Base-by-base conservation (phyloP, 495 filamentous ascomycete genomes). In the Aspergillus egyptiacus region DNA sequence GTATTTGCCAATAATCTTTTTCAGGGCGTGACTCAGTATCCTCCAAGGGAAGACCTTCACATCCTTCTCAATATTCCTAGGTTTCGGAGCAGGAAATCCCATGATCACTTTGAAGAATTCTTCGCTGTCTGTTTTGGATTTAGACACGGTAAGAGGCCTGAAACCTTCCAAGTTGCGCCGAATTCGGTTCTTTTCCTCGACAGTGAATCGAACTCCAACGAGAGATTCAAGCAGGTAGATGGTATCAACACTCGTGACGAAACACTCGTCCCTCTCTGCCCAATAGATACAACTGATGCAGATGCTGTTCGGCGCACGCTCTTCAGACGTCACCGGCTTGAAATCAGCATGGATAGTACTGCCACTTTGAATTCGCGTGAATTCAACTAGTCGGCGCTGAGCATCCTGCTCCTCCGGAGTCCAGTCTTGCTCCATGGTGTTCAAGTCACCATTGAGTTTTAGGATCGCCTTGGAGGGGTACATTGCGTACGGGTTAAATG, bases 1-100 rank as follows among this genome's bases (percentile, higher is more conserved):
- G 68, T 97, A 98, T 90, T 98, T 98, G 52, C 87, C 83, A 63
- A 97, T 94, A 60, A 97, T 96, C 71, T 98, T 98, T 75, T 89
- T 93, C 46, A 98, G 69, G 0, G 93, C 91, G 34, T 79, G 76
- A 10, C 73, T 75, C 10, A 98, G 70, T 39, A 87, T 85, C 60
- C 84, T 88, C 94, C 93, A 98, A 9, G 87, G 83, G 61, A 97
- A 98, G 5, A 96, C 93, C 66, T 98, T 98, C 57, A 98, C 88
- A 58, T 96, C 91, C 69, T 98, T 98, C 73, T 96, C 93, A 56
- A 98, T 98, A 57, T 96, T 95, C 32, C 93, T 77, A 5, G 93
- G 94, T 71, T 96, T 96, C 2, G 94, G 94, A 19, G 81, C 84
- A 9, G 87, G 86, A 62, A 97, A 96, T n/a, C 80, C 85, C 94